Percentiles rank a stretch among this genome's conserved stretches.
Conservation (phyloP, 192 early-diverging fungal species). For the Umbelopsis sp. region DNA sequence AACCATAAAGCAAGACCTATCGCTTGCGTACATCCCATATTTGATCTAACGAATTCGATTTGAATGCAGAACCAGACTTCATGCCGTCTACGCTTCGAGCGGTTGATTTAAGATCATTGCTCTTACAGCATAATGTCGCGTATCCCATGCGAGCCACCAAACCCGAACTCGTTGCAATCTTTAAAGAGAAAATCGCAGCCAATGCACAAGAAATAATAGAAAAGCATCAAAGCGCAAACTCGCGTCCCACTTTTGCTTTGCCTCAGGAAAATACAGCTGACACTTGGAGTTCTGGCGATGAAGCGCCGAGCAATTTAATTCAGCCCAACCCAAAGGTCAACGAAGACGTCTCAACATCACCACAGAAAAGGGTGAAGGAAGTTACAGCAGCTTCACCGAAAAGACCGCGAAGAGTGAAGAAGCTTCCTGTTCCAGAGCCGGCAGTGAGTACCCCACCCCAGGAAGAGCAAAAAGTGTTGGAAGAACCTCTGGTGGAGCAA, state of each 20-base stretch:
- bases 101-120: constrained; percentile 11
- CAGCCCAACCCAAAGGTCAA: not conserved
- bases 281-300: constrained; percentile 12
- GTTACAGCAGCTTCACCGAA: not conserved
- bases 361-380: not conserved
- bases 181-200: not conserved
- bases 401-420: not conserved
- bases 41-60: not conserved
- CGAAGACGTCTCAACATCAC: not conserved
- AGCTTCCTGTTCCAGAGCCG: not conserved
- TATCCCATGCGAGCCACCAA: constrained; percentile 15
- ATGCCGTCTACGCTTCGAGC: constrained; percentile 11
- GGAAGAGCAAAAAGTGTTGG: not conserved
- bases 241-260: not conserved
- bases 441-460: not conserved
- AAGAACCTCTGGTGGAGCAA: not conserved
- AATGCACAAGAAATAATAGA: constrained; percentile 4
- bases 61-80: constrained; percentile 1
- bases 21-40: not conserved
- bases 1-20: not conserved
- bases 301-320: constrained; percentile 6
- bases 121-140: constrained; percentile 20
- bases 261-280: not conserved
- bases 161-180: constrained; percentile 11
- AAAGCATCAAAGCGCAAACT: not conserved